Evolutionary conservation across 768 basidiomycete species (phyloP).

Genomic region (Suillus clintonianus): DNA sequence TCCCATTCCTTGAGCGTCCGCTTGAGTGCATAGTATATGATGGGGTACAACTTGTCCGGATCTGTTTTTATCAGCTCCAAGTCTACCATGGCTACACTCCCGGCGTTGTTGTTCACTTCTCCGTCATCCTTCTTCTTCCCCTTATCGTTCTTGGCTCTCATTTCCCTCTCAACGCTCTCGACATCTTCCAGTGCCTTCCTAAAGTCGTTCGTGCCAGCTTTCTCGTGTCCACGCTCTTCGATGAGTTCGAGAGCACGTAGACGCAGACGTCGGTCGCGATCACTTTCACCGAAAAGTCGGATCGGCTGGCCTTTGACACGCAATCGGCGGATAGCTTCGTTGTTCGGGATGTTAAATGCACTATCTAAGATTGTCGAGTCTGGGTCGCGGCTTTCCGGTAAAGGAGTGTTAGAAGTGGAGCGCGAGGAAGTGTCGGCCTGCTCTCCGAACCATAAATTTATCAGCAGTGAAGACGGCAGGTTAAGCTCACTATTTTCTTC

Average conservation of each 20-base stretch:
- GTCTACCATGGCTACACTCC: slow-evolving; percentile 58
- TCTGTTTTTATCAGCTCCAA: slow-evolving; percentile 82
- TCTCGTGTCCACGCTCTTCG: slow-evolving; percentile 83
- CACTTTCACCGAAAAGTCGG: slow-evolving; percentile 90
- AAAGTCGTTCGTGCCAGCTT: slow-evolving; percentile 93
- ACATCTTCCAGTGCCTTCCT: slow-evolving; percentile 87
- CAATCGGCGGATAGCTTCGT: slow-evolving; percentile 87
- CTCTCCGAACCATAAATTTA: slow-evolving; percentile 43
- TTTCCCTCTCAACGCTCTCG: slow-evolving; percentile 72
- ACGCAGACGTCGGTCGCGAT: slow-evolving; percentile 89
- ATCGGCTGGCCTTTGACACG: slow-evolving; percentile 93
- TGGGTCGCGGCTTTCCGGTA: slow-evolving; percentile 32
- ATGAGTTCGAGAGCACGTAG: slow-evolving; percentile 93
- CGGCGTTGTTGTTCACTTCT: slow-evolving; percentile 47
- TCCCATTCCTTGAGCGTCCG: slow-evolving; percentile 95
- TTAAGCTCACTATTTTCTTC: slow-evolving; percentile 47
- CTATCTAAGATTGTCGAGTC: slow-evolving; percentile 42
- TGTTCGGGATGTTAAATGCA: slow-evolving; percentile 87
- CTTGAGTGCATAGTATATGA: slow-evolving; percentile 96
- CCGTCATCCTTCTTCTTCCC: slow-evolving; percentile 68
- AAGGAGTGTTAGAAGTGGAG: slow-evolving; percentile 43
- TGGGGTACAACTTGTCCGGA: slow-evolving; percentile 92
- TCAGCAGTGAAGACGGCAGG: slow-evolving; percentile 3
- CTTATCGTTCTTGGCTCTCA: slow-evolving; percentile 55
- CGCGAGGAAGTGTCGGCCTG: slow-evolving; percentile 40